phyloP scores from a whole-genome alignment of 805 yeast genomes.

The Starmerella kuoi region DNA sequence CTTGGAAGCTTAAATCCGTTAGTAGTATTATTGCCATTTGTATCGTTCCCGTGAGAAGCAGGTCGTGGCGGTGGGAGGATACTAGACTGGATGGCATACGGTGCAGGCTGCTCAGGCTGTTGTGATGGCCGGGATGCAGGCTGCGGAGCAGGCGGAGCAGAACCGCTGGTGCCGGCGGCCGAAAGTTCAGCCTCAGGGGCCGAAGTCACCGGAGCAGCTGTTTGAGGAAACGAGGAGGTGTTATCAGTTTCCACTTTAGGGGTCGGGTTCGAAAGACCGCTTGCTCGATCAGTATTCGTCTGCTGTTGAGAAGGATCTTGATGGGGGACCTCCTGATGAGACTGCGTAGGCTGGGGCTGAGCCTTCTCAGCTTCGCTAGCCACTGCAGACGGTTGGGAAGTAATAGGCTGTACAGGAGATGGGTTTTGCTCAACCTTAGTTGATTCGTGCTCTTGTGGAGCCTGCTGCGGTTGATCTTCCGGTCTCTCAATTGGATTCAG shows the following conservation, averaged over 20 bases:
- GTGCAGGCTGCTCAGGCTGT: not conserved
- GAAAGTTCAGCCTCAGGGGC: no score
- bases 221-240: no score
- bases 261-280: no score
- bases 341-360: no score
- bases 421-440: not conserved
- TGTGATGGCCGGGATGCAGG: not conserved
- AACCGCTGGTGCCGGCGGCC: no score
- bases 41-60: not conserved
- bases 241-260: no score
- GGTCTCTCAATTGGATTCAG: not conserved
- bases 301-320: no score
- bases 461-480: not conserved
- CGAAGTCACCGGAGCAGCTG: no score
- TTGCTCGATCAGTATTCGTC: no score
- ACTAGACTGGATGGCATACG: not conserved
- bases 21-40: constrained; percentile 6
- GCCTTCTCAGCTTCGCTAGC: no score
- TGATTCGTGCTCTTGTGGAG: not conserved
- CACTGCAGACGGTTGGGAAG: not conserved
- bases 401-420: not conserved
- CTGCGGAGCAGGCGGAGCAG: not conserved
- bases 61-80: not conserved
- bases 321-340: no score
- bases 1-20: constrained; percentile 13